Conservation (phyloP, 306 rosid genomes). For the Begonia loranthoides region DNA sequence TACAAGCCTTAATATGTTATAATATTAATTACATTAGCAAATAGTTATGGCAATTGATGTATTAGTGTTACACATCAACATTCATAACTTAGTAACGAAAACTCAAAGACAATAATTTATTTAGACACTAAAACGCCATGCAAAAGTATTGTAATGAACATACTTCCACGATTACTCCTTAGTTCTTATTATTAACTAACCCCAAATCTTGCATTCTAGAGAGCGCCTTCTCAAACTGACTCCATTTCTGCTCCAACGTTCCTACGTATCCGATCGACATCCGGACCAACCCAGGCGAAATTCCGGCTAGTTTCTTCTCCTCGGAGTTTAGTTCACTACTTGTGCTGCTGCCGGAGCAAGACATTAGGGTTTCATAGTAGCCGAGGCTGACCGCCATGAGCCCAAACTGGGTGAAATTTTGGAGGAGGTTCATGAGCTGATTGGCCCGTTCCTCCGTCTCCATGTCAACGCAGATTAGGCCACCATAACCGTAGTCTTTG, state of each 20-base stretch:
- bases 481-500: conserved; percentile 68
- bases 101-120: too few species aligned
- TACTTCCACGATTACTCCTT: not conserved
- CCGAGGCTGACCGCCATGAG: conserved; percentile 91
- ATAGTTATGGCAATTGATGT: too few species aligned
- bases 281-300: conserved; percentile 71
- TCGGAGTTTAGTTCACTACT: conserved; percentile 59
- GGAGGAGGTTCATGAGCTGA: conserved; percentile 45
- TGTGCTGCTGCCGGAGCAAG: conserved; percentile 83
- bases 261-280: conserved; percentile 78
- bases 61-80: too few species aligned
- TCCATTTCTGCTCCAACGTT: conserved; percentile 82
- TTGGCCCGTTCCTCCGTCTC: conserved; percentile 82
- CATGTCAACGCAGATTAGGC: conserved; percentile 76
- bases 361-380: conserved; percentile 87
- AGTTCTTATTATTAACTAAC: conserved; percentile 10
- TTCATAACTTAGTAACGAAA: too few species aligned
- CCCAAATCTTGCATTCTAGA: conserved; percentile 28
- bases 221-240: conserved; percentile 56
- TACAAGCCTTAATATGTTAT: too few species aligned
- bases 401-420: conserved; percentile 64
- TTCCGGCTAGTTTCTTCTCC: conserved; percentile 63
- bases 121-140: too few species aligned
- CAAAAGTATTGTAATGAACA: too few species aligned
- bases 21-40: too few species aligned